Evolutionary conservation across 495 filamentous ascomycete genomes (phyloP).

Genomic region (Podospora comata): DNA sequence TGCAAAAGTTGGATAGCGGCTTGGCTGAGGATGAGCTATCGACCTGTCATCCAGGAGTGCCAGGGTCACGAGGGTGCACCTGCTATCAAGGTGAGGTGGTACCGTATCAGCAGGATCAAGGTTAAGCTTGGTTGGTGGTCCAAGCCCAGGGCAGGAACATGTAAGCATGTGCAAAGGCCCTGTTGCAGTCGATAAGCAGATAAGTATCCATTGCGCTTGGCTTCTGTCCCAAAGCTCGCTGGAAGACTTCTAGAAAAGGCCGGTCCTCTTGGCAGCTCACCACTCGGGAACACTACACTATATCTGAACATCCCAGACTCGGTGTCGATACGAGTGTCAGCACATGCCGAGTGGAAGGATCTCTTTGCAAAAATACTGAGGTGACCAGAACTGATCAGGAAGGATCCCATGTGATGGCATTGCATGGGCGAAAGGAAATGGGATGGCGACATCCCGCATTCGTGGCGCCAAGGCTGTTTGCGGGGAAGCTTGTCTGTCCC

Average conservation of each 20-base stretch:
- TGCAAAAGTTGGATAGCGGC: constrained; percentile 6
- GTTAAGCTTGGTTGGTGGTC: background rate
- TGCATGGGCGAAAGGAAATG: background rate
- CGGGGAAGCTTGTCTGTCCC: constrained; percentile 9
- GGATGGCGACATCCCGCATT: background rate
- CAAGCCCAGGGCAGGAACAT: too few species aligned
- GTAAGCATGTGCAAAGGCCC: too few species aligned
- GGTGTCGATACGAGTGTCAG: background rate
- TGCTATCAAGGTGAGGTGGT: background rate
- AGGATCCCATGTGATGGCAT: background rate
- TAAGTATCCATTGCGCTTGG: background rate
- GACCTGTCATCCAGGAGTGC: too few species aligned
- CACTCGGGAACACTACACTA: background rate
- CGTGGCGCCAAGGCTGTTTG: background rate
- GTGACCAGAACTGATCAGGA: background rate
- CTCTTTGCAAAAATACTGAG: too few species aligned
- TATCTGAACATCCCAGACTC: background rate
- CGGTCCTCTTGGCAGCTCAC: background rate
- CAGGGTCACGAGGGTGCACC: background rate
- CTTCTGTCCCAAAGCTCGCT: background rate
- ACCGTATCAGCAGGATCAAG: background rate
- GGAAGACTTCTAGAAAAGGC: background rate
- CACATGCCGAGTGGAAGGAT: too few species aligned
- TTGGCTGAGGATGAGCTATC: background rate
- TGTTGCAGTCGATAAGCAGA: background rate